phyloP scores from a whole-genome alignment of 768 basidiomycete genomes.

The Dioszegia aurantiaca region DNA sequence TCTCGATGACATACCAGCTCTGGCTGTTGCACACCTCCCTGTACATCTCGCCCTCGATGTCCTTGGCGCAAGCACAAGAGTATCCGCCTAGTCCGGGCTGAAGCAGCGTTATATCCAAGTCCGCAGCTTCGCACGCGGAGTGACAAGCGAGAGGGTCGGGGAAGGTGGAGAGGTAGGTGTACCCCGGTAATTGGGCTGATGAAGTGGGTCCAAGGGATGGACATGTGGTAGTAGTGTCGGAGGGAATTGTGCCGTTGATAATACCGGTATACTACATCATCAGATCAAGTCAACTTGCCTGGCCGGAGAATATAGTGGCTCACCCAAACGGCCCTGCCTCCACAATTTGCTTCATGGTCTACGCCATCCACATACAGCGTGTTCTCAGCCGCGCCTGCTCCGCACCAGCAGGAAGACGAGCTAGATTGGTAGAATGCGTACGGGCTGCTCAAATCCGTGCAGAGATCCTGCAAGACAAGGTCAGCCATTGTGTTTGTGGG shows the following conservation, averaged over 20 bases:
- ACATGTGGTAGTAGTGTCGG: neutral
- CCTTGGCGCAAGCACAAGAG: slow-evolving; percentile 8
- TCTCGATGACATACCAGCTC: slow-evolving; percentile 11
- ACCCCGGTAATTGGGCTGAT: neutral
- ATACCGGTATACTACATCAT: slow-evolving; percentile 3
- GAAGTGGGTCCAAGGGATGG: slow-evolving; percentile 7
- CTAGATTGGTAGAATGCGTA: neutral
- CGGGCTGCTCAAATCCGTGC: neutral
- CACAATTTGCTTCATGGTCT: slow-evolving; percentile 8
- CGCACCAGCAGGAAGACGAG: neutral
- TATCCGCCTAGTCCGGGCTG: slow-evolving; percentile 10
- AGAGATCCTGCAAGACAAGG: neutral
- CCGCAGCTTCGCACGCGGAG: slow-evolving; percentile 1
- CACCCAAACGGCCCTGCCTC: neutral
- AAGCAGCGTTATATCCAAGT: neutral
- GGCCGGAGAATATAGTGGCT: neutral
- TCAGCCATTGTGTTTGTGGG: neutral
- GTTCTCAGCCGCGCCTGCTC: neutral
- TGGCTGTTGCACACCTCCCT: slow-evolving; percentile 5
- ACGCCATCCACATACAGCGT: slow-evolving; percentile 1
- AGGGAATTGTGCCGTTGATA: neutral
- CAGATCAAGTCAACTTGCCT: neutral
- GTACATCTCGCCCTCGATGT: slow-evolving; percentile 2
- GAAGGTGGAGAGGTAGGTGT: slow-evolving; percentile 3
- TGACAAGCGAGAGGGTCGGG: slow-evolving; percentile 6